Conservation (phyloP, 2,329 filamentous ascomycete species). For the Hypoxylon sp. region DNA sequence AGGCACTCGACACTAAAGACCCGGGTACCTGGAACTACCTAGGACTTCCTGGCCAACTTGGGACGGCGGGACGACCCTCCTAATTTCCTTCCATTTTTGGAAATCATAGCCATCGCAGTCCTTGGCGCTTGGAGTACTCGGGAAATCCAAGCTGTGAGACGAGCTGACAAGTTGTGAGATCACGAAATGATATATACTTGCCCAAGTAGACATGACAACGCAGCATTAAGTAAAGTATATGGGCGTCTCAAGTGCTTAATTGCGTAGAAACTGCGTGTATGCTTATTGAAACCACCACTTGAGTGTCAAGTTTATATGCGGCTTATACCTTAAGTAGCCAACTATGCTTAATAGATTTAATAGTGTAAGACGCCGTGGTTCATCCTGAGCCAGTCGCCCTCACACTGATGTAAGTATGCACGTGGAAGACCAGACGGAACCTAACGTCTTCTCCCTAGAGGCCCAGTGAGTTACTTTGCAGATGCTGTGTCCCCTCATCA, state of each 20-base stretch:
- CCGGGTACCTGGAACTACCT: conserved; percentile 19
- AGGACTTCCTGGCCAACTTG: neutral
- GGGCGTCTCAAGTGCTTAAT: too few relatives aligned
- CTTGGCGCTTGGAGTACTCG: neutral
- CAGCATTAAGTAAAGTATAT: neutral
- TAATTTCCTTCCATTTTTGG: neutral
- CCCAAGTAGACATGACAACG: neutral
- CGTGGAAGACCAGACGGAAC: neutral
- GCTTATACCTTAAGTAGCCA: too few relatives aligned
- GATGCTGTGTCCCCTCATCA: neutral
- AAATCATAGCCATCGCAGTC: too few relatives aligned
- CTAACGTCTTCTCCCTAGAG: neutral
- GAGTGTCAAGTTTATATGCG: neutral
- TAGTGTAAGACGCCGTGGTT: neutral
- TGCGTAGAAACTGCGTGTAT: too few relatives aligned
- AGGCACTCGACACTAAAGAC: conserved; percentile 15
- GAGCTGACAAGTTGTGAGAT: too few relatives aligned
- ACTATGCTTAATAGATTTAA: neutral
- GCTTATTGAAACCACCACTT: neutral
- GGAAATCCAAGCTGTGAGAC: too few relatives aligned
- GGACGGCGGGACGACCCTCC: conserved; percentile 16
- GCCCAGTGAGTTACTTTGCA: neutral
- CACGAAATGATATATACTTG: neutral
- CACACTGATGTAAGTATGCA: neutral
- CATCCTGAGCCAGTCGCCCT: neutral